Conservation (phyloP, 495 filamentous ascomycete species). For the Thermochaetoides thermophila region DNA sequence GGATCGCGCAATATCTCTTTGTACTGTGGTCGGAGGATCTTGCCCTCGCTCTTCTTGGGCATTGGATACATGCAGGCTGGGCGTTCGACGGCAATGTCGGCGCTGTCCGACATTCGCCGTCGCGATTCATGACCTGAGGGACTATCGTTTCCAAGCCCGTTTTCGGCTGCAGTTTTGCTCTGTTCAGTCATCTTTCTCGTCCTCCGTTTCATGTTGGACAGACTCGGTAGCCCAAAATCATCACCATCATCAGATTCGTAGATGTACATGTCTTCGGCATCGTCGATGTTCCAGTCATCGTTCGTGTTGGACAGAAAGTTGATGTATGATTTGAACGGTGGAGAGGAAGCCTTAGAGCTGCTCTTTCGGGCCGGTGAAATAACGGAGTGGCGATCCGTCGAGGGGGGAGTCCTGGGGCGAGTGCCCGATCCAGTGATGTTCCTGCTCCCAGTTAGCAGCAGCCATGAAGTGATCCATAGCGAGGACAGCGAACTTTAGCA, state of each 20-base stretch:
- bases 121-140: slow-evolving; percentile 4
- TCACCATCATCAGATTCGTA: slow-evolving; percentile 72
- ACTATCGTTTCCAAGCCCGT: slow-evolving; percentile 5
- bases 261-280: slow-evolving; percentile 54
- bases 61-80: slow-evolving; percentile 78
- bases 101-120: slow-evolving; percentile 52
- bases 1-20: slow-evolving; percentile 93
- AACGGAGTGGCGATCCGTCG: slow-evolving; percentile 16
- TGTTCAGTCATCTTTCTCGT: slow-evolving; percentile 37
- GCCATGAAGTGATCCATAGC: slow-evolving; percentile 25
- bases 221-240: slow-evolving; percentile 83
- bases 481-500: slow-evolving; percentile 71
- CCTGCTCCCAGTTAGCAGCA: slow-evolving; percentile 16
- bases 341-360: slow-evolving; percentile 37
- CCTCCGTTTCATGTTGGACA: slow-evolving; percentile 73
- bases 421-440: slow-evolving; percentile 30
- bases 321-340: slow-evolving; percentile 56
- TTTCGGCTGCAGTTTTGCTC: slow-evolving; percentile 10
- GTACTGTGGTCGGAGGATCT: slow-evolving; percentile 92
- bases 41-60: slow-evolving; percentile 75
- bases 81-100: slow-evolving; percentile 82
- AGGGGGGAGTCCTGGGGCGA: slow-evolving; percentile 35
- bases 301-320: slow-evolving; percentile 60
- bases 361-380: slow-evolving; percentile 41
- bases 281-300: slow-evolving; percentile 57